Conservation (phyloP, 495 filamentous ascomycete genomes). For the Trichocladium uniseriatum region DNA sequence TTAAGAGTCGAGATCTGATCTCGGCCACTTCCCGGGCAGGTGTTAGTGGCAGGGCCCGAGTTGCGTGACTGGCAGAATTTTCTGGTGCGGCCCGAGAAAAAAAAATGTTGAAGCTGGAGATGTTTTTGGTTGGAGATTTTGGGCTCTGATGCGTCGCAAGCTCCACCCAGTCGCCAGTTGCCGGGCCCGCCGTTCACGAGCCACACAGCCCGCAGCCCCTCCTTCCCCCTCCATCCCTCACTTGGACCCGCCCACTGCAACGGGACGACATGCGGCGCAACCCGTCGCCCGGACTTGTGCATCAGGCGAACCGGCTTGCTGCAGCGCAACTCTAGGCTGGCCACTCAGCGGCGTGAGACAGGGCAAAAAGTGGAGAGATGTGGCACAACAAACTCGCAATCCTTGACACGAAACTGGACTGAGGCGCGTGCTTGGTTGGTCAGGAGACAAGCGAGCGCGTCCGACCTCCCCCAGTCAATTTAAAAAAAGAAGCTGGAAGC, state of each 20-base stretch:
- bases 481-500: constrained; percentile 24
- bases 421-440: constrained; percentile 29
- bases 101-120: constrained; percentile 12
- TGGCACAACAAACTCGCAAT: constrained; percentile 7
- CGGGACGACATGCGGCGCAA: constrained; percentile 18
- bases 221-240: constrained; percentile 7
- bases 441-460: constrained; percentile 19
- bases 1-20: not conserved
- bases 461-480: constrained; percentile 20
- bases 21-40: not conserved
- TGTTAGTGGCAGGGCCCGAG: not conserved
- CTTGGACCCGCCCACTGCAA: not conserved
- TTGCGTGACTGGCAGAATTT: constrained; percentile 9
- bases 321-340: constrained; percentile 1
- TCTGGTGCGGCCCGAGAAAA: constrained; percentile 4
- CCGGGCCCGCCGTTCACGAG: constrained; percentile 1
- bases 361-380: constrained; percentile 5
- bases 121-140: constrained; percentile 20
- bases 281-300: constrained; percentile 16
- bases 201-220: too few species aligned
- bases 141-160: constrained; percentile 19
- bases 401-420: constrained; percentile 24
- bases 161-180: constrained; percentile 11
- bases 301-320: constrained; percentile 10
- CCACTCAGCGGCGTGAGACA: constrained; percentile 6